Conservation (phyloP, 306 rosid genomes). For the Vigna reflexopilosa region DNA sequence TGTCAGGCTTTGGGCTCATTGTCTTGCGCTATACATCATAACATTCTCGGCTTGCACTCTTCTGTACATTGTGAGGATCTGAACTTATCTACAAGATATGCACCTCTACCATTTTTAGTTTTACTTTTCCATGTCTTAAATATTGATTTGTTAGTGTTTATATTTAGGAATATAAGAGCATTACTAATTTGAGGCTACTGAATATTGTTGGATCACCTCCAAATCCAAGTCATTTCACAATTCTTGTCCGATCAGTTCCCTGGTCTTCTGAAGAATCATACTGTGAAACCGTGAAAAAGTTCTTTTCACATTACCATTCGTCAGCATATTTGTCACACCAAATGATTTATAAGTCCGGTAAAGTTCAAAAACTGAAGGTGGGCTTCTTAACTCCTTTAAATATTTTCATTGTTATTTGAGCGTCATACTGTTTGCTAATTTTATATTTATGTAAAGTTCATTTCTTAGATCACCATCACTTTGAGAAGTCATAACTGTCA, state of each 20-base stretch:
- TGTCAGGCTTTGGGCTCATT: slow-evolving; percentile 96
- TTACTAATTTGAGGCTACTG: slow-evolving; percentile 72
- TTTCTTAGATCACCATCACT: slow-evolving; percentile 17
- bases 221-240: slow-evolving; percentile 81
- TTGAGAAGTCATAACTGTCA: slow-evolving; percentile 27
- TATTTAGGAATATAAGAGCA: slow-evolving; percentile 77
- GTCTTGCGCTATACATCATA: slow-evolving; percentile 82
- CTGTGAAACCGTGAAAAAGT: slow-evolving; percentile 66
- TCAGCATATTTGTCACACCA: slow-evolving; percentile 89
- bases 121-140: slow-evolving; percentile 28
- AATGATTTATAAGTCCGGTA: slow-evolving; percentile 77
- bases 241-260: slow-evolving; percentile 90
- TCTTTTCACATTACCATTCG: slow-evolving; percentile 76
- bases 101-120: slow-evolving; percentile 31
- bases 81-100: slow-evolving; percentile 22
- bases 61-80: slow-evolving; percentile 84
- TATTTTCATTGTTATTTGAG: slow-evolving; percentile 15
- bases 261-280: slow-evolving; percentile 68
- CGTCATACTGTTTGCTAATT: slow-evolving; percentile 16
- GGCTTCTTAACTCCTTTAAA: slow-evolving; percentile 31
- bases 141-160: slow-evolving; percentile 38
- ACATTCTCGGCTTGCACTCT: slow-evolving; percentile 83
- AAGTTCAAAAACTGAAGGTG: slow-evolving; percentile 84
- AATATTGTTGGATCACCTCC: slow-evolving; percentile 67
- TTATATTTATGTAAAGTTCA: slow-evolving; percentile 2